Conservation (phyloP, 352 stramenopile genomes). For the Pythium rhizo-oryzae region DNA sequence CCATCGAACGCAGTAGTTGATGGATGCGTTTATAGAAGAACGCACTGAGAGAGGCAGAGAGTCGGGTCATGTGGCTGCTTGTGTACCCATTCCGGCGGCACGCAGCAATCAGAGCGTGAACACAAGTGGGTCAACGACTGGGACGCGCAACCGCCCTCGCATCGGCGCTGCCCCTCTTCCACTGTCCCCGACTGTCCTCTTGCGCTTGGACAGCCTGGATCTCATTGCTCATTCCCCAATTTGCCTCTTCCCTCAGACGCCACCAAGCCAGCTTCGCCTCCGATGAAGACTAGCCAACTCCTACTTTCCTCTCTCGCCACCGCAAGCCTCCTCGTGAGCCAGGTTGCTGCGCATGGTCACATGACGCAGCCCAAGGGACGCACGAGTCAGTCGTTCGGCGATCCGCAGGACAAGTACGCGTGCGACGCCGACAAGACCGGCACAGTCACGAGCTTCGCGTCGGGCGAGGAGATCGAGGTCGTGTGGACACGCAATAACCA, state of each 20-base stretch:
- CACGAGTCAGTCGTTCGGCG: slow-evolving; percentile 37
- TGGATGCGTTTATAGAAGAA: neutral
- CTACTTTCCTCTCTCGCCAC: neutral
- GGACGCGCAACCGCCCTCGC: neutral
- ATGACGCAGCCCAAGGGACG: slow-evolving; percentile 48
- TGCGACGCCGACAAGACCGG: slow-evolving; percentile 39
- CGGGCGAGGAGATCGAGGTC: slow-evolving; percentile 52
- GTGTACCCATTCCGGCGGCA: neutral
- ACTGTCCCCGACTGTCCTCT: neutral
- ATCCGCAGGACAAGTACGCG: slow-evolving; percentile 34
- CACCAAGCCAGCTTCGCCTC: neutral
- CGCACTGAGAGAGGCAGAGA: neutral
- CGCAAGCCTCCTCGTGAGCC: neutral
- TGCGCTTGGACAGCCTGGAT: neutral
- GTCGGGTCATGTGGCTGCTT: neutral
- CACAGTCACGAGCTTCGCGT: slow-evolving; percentile 38
- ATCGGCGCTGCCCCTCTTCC: too few species aligned
- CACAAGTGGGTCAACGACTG: neutral
- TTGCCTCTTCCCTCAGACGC: neutral
- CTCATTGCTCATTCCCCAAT: neutral
- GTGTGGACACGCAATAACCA: slow-evolving; percentile 60
- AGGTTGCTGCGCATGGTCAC: slow-evolving; percentile 42
- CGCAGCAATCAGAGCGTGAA: neutral
- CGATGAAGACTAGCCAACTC: slow-evolving; percentile 11
- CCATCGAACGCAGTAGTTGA: neutral